A percentile compares a stretch with the other conserved stretches of the same genome.
Conservation (phyloP, 805 yeast genomes). For the Saccharomycopsis babjevae region DNA sequence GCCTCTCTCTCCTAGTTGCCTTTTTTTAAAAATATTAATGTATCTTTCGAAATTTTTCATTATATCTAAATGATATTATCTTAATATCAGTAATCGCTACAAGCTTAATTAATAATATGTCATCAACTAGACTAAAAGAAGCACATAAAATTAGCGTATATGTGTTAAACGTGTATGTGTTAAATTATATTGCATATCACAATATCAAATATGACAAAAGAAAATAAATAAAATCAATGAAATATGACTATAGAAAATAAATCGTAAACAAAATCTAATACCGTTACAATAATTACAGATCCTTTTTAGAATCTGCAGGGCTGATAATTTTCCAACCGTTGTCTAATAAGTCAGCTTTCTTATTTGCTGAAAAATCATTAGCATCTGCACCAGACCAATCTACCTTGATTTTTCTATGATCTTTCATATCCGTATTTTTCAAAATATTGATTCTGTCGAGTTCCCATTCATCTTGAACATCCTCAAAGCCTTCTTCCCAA, state of each 20-base stretch:
- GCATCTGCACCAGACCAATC: conserved; percentile 43
- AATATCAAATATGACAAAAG: neutral
- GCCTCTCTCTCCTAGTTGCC: too few relatives aligned
- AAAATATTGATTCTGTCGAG: conserved; percentile 60
- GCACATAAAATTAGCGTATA: too few relatives aligned
- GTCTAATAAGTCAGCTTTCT: neutral
- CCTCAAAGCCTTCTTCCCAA: conserved; percentile 72
- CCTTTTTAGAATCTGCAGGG: neutral
- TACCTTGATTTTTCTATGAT: conserved; percentile 39
- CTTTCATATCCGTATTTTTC: conserved; percentile 62
- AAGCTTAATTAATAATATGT: too few relatives aligned
- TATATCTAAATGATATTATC: too few relatives aligned
- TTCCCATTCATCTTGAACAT: conserved; percentile 64
- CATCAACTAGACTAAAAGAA: too few relatives aligned
- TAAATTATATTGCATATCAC: neutral
- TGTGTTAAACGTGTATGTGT: neutral
- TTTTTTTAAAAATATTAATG: too few relatives aligned
- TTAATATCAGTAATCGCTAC: too few relatives aligned
- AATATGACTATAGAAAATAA: neutral
- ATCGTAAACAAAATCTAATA: neutral
- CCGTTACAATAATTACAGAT: neutral
- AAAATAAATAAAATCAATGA: neutral
- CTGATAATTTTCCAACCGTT: neutral
- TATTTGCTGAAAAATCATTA: neutral
- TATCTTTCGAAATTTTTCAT: too few relatives aligned